These are phyloP conservation scores for Aspergillus taichungensis DNA, from an alignment of 495 filamentous ascomycete species.

Conservation along the genomic window DNA sequence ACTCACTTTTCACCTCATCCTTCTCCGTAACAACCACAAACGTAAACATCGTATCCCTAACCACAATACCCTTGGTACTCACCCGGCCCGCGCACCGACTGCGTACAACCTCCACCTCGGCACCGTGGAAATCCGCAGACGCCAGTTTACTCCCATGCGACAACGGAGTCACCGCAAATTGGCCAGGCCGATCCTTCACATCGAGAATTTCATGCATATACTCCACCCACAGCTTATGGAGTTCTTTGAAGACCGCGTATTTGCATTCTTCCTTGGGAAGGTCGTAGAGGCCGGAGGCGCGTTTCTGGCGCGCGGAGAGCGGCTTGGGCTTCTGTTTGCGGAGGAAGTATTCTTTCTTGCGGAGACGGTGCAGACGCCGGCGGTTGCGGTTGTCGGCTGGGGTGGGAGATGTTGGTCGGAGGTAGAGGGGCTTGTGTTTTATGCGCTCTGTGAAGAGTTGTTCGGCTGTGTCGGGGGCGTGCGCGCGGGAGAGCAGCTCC, in stretches of 20 bases:
- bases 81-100: constrained; percentile 74
- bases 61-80: constrained; percentile 74
- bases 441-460: constrained; percentile 74
- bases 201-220: constrained; percentile 73
- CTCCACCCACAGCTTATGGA: constrained; percentile 70
- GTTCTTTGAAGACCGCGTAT: constrained; percentile 64
- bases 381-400: constrained; percentile 54
- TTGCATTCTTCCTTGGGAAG: constrained; percentile 60
- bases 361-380: constrained; percentile 49
- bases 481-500: constrained; percentile 61
- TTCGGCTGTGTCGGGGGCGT: constrained; percentile 57
- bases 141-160: constrained; percentile 58
- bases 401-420: constrained; percentile 60
- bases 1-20: constrained; percentile 53
- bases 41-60: constrained; percentile 76
- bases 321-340: constrained; percentile 63
- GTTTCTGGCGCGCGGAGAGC: constrained; percentile 72
- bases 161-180: constrained; percentile 38
- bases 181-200: constrained; percentile 30
- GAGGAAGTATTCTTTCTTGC: constrained; percentile 44
- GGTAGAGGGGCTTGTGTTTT: constrained; percentile 70
- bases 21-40: constrained; percentile 71
- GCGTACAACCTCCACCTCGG: constrained; percentile 72
- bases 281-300: constrained; percentile 60
- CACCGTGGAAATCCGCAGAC: constrained; percentile 86